Percentiles rank a stretch among this genome's conserved stretches.
phyloP scores from a whole-genome alignment of 257 asterid species.

The Avicennia marina region DNA sequence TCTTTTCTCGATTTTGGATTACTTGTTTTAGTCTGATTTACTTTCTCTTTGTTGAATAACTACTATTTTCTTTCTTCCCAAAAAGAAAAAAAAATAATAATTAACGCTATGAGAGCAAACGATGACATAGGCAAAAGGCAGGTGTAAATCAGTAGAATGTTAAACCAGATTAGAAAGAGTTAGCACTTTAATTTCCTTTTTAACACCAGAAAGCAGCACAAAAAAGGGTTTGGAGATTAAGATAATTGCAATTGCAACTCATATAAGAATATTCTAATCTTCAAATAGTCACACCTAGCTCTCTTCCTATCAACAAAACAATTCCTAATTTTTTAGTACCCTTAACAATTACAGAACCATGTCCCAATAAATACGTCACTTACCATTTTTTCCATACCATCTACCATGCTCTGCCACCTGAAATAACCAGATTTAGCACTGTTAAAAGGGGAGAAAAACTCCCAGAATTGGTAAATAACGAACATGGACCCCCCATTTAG shows the following conservation, averaged over 20 bases:
- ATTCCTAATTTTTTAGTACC: too few relatives aligned
- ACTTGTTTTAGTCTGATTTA: too few relatives aligned
- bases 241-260: too few relatives aligned
- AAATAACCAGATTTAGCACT: conserved; percentile 23
- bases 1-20: too few relatives aligned
- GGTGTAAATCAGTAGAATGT: background rate
- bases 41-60: too few relatives aligned
- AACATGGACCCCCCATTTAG: background rate
- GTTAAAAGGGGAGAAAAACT: background rate
- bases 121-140: too few relatives aligned
- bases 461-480: background rate
- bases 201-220: background rate
- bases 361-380: conserved; percentile 9
- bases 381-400: conserved; percentile 80
- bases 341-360: conserved; percentile 12
- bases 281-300: too few relatives aligned
- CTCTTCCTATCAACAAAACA: too few relatives aligned
- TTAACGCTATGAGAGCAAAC: too few relatives aligned
- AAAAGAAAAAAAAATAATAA: too few relatives aligned
- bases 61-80: too few relatives aligned
- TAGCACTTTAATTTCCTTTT: background rate
- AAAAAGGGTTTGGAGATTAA: background rate
- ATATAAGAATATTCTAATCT: too few relatives aligned
- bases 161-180: background rate
- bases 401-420: conserved; percentile 77